Base-by-base conservation (phyloP, 495 filamentous ascomycete species). In the Aspergillus conjunctus region DNA sequence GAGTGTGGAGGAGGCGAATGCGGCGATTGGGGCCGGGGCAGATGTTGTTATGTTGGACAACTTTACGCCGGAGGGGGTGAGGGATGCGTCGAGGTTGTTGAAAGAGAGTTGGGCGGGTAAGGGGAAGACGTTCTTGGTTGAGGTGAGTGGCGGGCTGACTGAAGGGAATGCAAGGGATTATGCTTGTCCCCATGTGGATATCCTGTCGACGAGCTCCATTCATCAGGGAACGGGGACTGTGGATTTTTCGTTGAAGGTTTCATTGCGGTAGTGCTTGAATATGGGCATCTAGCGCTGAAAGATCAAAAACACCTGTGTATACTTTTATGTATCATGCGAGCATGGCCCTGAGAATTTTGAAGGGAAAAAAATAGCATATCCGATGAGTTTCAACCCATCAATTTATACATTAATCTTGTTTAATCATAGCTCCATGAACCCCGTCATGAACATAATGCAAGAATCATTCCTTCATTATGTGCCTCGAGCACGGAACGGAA, bases 31-130 rank as follows among this genome's bases (percentile, higher is more conserved):
- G 6, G 93, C 93, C 0, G 95, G 94, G 4, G 94, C 94, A 1
- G 93, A 98, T 79, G 85, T 98, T 7, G 84, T 98, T 53, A 98
- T 98, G 94, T 75, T 98, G 66, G 94, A 98, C 73, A 98, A 98
- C 70, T 98, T 98, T 69, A 83, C 82, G 0, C 81, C 85, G 0
- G 86, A 91, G 10, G 91, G 86, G 0, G 87, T 96, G 55, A 86
- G 83, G 67, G 75, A 79, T 31, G 90, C 89, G 0, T 90, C 93
- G 12, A 76, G 60, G 69, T 82, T 79, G 61, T 74, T 98, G 34
- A 94, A 92, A 78, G 76, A 87, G 66, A 83, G 85, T 66, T 97
- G 90, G 91, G 80, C 68, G 12, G 85, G 79, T 1, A 86, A 86
- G 58, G 70, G 70, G 56, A 75, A 78, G 56, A 65, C 82, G 34